These are phyloP conservation scores for Xylariales sp. DNA, from an alignment of 2,329 filamentous ascomycete species.

Conservation along the genomic window DNA sequence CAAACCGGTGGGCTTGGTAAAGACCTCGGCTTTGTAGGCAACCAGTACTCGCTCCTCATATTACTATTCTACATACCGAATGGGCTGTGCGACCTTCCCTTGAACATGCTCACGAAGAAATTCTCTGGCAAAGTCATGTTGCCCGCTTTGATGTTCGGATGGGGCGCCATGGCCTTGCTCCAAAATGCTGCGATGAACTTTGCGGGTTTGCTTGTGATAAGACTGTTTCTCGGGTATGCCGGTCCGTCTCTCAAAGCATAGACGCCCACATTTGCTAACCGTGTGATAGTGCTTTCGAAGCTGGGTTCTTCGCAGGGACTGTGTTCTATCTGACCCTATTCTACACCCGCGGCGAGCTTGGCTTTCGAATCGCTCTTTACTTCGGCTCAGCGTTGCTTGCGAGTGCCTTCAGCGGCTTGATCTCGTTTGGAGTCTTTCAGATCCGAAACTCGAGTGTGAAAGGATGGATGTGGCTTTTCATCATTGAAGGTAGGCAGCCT, in stretches of 20 bases:
- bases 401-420: slow-evolving; percentile 21
- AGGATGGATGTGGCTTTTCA: slow-evolving; percentile 15
- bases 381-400: slow-evolving; percentile 11
- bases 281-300: slow-evolving; percentile 33
- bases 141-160: slow-evolving; percentile 38
- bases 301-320: slow-evolving; percentile 49
- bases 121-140: slow-evolving; percentile 32
- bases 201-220: slow-evolving; percentile 40
- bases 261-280: not conserved
- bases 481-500: slow-evolving; percentile 21
- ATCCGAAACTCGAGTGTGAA: not conserved
- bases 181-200: slow-evolving; percentile 46
- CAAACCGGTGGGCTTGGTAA: slow-evolving; percentile 40
- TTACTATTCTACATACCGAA: slow-evolving; percentile 48
- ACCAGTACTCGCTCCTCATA: slow-evolving; percentile 40
- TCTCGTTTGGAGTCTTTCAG: slow-evolving; percentile 22
- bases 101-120: slow-evolving; percentile 42
- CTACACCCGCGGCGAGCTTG: slow-evolving; percentile 16
- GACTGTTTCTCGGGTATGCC: slow-evolving; percentile 40
- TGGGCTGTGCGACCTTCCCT: slow-evolving; percentile 42
- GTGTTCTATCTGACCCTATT: slow-evolving; percentile 41
- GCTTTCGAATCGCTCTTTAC: slow-evolving; percentile 13
- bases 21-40: slow-evolving; percentile 36
- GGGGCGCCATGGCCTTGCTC: slow-evolving; percentile 42
- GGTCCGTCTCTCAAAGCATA: not conserved